Percentiles rank a stretch among this genome's conserved stretches.
Conservation (phyloP, 176 grass and related monocot genomes). For the Triticum monococcum region DNA sequence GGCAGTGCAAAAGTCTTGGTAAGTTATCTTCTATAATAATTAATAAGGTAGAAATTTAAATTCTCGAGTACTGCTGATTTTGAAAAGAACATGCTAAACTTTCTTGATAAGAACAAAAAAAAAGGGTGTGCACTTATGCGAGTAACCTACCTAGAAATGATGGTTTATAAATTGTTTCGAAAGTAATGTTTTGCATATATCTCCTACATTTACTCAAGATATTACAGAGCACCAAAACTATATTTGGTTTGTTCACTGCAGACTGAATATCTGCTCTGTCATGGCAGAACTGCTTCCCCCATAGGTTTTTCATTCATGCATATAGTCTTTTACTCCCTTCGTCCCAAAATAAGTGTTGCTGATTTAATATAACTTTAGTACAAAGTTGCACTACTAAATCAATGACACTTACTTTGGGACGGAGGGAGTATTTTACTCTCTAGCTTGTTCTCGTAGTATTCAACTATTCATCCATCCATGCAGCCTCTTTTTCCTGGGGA, state of each 20-base stretch:
- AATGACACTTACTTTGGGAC: too few relatives aligned
- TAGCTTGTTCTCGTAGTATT: slow-evolving; percentile 20
- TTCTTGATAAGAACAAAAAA: slow-evolving; percentile 1
- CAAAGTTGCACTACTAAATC: too few relatives aligned
- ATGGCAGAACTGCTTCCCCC: slow-evolving; percentile 91
- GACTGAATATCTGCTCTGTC: slow-evolving; percentile 53
- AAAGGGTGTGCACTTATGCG: not conserved
- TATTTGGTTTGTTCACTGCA: slow-evolving; percentile 68
- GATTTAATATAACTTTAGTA: too few relatives aligned
- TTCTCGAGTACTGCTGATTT: not conserved
- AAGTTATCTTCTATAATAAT: slow-evolving; percentile 34
- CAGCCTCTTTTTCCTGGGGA: slow-evolving; percentile 97
- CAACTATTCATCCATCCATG: slow-evolving; percentile 20
- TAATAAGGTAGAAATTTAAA: slow-evolving; percentile 16
- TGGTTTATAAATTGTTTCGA: not conserved
- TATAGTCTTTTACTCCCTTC: not conserved
- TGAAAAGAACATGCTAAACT: not conserved
- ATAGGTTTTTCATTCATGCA: slow-evolving; percentile 47
- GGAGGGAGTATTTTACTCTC: not conserved
- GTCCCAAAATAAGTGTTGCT: too few relatives aligned
- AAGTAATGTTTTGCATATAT: slow-evolving; percentile 38
- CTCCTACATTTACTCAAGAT: slow-evolving; percentile 97
- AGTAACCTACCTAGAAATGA: not conserved
- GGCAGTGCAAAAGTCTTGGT: slow-evolving; percentile 62
- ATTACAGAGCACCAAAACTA: slow-evolving; percentile 93